Base-by-base conservation (phyloP, 805 yeast species). In the Blastobotrys peoriensis region DNA sequence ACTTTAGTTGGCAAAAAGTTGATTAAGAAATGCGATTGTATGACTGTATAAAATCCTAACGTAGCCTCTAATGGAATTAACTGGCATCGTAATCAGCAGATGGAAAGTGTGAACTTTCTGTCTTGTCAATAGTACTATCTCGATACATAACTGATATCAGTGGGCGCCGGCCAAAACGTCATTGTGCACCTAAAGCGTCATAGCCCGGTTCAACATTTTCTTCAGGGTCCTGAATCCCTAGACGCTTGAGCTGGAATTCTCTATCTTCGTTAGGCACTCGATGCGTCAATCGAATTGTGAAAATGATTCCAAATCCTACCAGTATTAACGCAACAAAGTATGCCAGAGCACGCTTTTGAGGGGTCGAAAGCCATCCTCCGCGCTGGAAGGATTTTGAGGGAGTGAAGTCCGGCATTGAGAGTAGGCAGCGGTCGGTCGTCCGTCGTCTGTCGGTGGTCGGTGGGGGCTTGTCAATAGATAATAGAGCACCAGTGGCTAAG, bases 271-370 rank as follows among this genome's bases (percentile, higher is more conserved):
- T 36, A 3, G 36, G 37, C 5, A 30, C 25, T 10, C 18, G 16
- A 5, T 27, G 10, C 16, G 16, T 18, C 21, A 40, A 21, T 4
- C 48, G 37, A 16, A 36, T 23, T 5, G 36, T 35, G 17, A 43
- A n/a, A 22, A 43, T 19, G n/a, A 44, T 44, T 8, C 40, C 5
- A 6, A 37, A n/a, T 13, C 38, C 41, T 18, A 47, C 40, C 4
- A 47, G 17, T 13, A 40, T 22, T 38, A 47, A 33, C 5, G 50
- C 50, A 13, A 21, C 40, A 10, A 47, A 10, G 36, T 47, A 47
- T 3, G 42, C 48, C 3, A 44, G 6, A 5, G 38, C 23, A 28
- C 39, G 38, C 39, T 47, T 47, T 38, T 47, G 50, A 13, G 50
- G 48, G 5, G 50, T 47, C 13, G 37, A 44, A 20, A 47, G 39